Evolutionary conservation across 116 monocot species (phyloP), one percentile per base, ranked within the genome.

Genomic region (Cymodocea nodosa): DNA sequence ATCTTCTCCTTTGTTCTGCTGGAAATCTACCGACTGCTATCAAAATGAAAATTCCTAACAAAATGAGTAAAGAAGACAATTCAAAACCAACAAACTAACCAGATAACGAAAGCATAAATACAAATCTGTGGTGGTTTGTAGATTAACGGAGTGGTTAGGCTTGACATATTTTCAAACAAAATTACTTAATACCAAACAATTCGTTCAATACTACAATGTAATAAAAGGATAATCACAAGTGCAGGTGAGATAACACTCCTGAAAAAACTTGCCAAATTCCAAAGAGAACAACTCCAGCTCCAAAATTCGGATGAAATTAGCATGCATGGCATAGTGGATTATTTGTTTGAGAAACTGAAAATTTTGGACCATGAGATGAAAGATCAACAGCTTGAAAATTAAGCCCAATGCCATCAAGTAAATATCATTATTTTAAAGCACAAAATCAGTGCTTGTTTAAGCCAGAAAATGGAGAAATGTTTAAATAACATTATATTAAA

Each of bases 21-120:
- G 35, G 48, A 51, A 60, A 4, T 71, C 80, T 50, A 68, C 5
- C 22, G 30, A 64, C 84, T 80, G 70, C 34, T 53, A 62, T 56
- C 59, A 79, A 75, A 69, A 70, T 55, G 51, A 64, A 63, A 70
- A 71, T 62, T 69, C 49, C 67, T 53, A 67, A 67, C 53, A 67
- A 67, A 10, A 67, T 67, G 35, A 53, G 67, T 67, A 60, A 69
- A 69, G 5, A 64, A 59, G 37, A 57, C 22, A 50, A 50, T 50
- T 60, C 34, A 60, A 60, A 70, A 52, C 30, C 36, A 49, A 65
- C 4, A 23, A 65, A 51, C 19, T 59, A 15, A 40, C 19, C 12
- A 56, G 22, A 22, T 44, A 68, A 20, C 5, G 40, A 49, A 58
- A 25, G 25, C n/a, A 61, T 25, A 15, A 58, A 25, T 15, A 58